A percentile compares a stretch with the other conserved stretches of the same genome.
These are phyloP conservation scores for Clitopilus passeckerianus DNA, from an alignment of 768 basidiomycete genomes.

Conservation along the genomic window DNA sequence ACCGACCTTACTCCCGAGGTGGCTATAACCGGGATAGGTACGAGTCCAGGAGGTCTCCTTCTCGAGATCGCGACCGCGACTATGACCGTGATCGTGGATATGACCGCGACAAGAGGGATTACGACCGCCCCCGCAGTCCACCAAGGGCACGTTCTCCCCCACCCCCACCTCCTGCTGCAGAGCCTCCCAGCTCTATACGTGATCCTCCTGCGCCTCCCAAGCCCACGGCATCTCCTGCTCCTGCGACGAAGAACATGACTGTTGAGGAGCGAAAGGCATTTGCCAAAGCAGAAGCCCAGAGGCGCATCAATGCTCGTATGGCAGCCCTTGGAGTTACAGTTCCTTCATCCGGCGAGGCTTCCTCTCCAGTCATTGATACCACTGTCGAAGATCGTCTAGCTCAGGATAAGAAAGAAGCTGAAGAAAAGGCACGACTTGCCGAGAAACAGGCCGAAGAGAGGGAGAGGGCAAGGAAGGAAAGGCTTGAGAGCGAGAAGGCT, in stretches of 20 bases:
- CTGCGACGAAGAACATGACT: conserved; percentile 69
- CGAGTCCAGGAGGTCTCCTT: conserved; percentile 7
- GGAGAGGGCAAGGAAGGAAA: conserved; percentile 64
- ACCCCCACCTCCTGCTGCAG: conserved; percentile 48
- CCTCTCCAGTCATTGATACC: conserved; percentile 58
- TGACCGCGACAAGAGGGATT: conserved; percentile 22
- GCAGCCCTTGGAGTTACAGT: conserved; percentile 73
- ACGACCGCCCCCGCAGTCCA: conserved; percentile 38
- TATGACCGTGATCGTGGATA: conserved; percentile 22
- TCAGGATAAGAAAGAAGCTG: conserved; percentile 87
- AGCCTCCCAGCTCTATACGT: conserved; percentile 29
- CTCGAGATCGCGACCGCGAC: conserved; percentile 34
- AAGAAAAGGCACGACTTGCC: conserved; percentile 73
- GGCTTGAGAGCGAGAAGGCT: conserved; percentile 72
- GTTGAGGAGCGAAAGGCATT: conserved; percentile 77
- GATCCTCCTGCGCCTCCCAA: conserved; percentile 49
- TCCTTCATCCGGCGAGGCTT: conserved; percentile 18
- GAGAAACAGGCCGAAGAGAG: conserved; percentile 81
- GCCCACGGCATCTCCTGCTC: conserved; percentile 49
- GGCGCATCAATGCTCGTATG: conserved; percentile 81
- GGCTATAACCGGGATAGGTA: conserved; percentile 20
- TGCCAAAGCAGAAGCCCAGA: conserved; percentile 74
- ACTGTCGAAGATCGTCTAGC: conserved; percentile 81
- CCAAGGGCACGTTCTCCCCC: conserved; percentile 45
- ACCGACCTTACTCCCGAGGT: conserved; percentile 51